phyloP scores from a whole-genome alignment of 2,329 filamentous ascomycete genomes.

The Cytospora chrysosperma region DNA sequence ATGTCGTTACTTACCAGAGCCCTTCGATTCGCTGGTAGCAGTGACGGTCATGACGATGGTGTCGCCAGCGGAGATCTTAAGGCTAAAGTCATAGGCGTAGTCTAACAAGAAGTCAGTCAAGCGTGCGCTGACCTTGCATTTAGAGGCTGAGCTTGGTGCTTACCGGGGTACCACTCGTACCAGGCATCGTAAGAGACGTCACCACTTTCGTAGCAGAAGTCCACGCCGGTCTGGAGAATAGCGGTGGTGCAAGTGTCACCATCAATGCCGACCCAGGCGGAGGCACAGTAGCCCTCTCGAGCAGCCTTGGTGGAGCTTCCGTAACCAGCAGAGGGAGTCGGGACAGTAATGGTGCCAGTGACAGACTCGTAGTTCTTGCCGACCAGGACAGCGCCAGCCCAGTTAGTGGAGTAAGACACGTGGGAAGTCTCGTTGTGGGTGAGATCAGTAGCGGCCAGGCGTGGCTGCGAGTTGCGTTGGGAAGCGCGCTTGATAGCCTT shows the following conservation, averaged over 20 bases:
- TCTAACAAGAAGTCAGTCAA: slow-evolving; percentile 29
- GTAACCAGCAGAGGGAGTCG: slow-evolving; percentile 43
- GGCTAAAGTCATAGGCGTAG: slow-evolving; percentile 36
- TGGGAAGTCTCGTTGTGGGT: slow-evolving; percentile 37
- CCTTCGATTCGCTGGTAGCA: slow-evolving; percentile 36
- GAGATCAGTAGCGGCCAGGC: slow-evolving; percentile 26
- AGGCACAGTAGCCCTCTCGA: slow-evolving; percentile 42
- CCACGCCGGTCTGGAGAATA: slow-evolving; percentile 57
- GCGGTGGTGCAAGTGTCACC: slow-evolving; percentile 39
- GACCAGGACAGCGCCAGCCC: slow-evolving; percentile 57
- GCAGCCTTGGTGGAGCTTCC: slow-evolving; percentile 31
- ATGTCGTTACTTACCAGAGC: slow-evolving; percentile 34
- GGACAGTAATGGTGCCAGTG: slow-evolving; percentile 47
- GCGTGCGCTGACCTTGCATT: no score
- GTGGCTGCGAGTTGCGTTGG: slow-evolving; percentile 30
- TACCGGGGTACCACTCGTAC: slow-evolving; percentile 58
- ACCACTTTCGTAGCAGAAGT: slow-evolving; percentile 47
- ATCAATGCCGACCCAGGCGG: slow-evolving; percentile 62
- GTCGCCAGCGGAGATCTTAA: slow-evolving; percentile 20
- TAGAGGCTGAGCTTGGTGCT: no score
- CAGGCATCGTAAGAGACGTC: slow-evolving; percentile 43
- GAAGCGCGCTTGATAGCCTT: slow-evolving; percentile 29
- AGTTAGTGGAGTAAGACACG: slow-evolving; percentile 55
- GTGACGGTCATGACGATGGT: slow-evolving; percentile 28
- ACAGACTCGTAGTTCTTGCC: slow-evolving; percentile 52